phyloP scores from a whole-genome alignment of 139 green algal genomes.

The Picochlorum sp. region DNA sequence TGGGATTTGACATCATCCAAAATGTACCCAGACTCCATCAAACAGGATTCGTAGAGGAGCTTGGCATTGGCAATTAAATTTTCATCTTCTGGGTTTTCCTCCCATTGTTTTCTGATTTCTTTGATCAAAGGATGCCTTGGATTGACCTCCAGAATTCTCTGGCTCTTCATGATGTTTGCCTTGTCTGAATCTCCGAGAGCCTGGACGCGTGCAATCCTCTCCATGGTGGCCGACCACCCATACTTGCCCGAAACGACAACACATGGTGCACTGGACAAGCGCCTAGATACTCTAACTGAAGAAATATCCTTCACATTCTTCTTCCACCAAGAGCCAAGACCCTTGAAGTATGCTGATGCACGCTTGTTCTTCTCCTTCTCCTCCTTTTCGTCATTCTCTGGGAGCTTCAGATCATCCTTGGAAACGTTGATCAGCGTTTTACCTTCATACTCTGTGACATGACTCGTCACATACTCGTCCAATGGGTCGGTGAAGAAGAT shows the following conservation, averaged over 20 bases:
- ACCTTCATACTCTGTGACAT: slow-evolving; percentile 91
- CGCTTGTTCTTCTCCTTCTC: slow-evolving; percentile 74
- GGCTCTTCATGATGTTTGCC: slow-evolving; percentile 30
- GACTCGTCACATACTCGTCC: slow-evolving; percentile 94
- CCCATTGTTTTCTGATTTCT: slow-evolving; percentile 49
- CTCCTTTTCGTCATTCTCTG: slow-evolving; percentile 68
- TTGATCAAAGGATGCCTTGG: slow-evolving; percentile 84
- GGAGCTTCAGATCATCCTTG: slow-evolving; percentile 95
- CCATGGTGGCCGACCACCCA: slow-evolving; percentile 95
- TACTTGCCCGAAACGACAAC: slow-evolving; percentile 91
- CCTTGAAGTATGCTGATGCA: slow-evolving; percentile 76
- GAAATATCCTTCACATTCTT: slow-evolving; percentile 48
- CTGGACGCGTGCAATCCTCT: slow-evolving; percentile 83
- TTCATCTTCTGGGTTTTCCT: slow-evolving; percentile 32
- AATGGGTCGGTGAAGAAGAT: slow-evolving; percentile 94
- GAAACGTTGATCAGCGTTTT: slow-evolving; percentile 83
- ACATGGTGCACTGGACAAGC: slow-evolving; percentile 77
- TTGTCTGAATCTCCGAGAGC: slow-evolving; percentile 20
- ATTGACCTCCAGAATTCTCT: slow-evolving; percentile 94
- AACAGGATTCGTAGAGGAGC: slow-evolving; percentile 86
- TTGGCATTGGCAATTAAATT: slow-evolving; percentile 34
- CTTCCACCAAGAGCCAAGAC: slow-evolving; percentile 92
- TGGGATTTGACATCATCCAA: slow-evolving; percentile 4
- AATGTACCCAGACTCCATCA: slow-evolving; percentile 76
- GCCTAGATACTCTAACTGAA: slow-evolving; percentile 67